Base-by-base conservation (phyloP, 2,329 filamentous ascomycete genomes). In the Orbilia blumenaviensis region DNA sequence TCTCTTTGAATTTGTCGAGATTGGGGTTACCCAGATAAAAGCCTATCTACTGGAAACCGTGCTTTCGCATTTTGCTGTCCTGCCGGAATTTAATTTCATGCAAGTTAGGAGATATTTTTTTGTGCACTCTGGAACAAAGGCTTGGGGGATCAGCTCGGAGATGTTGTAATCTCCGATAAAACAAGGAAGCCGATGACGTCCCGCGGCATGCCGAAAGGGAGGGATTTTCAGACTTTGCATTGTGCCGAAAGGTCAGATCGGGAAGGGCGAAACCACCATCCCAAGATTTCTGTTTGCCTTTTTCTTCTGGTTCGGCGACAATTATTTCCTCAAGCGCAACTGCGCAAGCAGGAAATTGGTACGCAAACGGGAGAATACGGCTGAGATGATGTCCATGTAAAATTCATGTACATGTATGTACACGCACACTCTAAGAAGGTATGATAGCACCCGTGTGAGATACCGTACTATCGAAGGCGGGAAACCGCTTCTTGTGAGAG, bases 191-290 rank as follows among this genome's bases (percentile, higher is more conserved):
- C 62, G 62, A 66, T 27, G 29, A 54, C 18, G 23, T 54, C 23
- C 62, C 62, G 62, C 62, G 62, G 62, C 48, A 66, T 66, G 61
- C 61, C 61, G 61, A 64, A 52, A 63, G 21, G 46, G 61, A 64
- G 61, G 61, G 61, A 64, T 64, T 64, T 64, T 50, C 46, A 18
- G 16, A 23, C 21, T 14, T 29, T n/a, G n/a, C n/a, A n/a, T n/a
- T 44, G 23, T 61, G 41, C 41, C 56, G 36, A 61, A 61, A 46
- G 2, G 41, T 61, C 56, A 61, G 56, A 42, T 46, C 36, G 56
- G 41, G 56, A 42, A 61, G 56, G 56, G 56, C 56, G 56, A 61
- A 61, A 46, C 36, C 36, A 32, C 41, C 36, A 61, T 44, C 58
- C 58, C 10, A 41, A n/a, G n/a, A n/a, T 34, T 23, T 23, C 3